Conservation (phyloP, 129 eudicot genomes). For the Calendula officinalis region DNA sequence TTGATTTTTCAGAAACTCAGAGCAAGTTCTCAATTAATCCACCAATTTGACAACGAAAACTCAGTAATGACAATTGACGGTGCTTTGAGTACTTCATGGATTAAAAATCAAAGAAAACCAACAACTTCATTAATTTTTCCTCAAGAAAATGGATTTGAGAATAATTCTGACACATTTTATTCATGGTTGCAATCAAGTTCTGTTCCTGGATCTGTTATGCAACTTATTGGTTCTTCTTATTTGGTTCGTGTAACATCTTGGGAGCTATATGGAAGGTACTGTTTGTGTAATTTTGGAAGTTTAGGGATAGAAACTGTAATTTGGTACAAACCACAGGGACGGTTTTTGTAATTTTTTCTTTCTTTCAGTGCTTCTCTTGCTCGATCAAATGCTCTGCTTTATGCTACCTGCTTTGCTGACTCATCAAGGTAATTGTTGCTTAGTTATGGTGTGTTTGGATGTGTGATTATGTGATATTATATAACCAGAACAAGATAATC, state of each 20-base stretch:
- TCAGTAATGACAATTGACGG: constrained; percentile 65
- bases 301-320: too few relatives aligned
- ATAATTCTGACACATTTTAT: constrained; percentile 38
- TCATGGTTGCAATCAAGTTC: constrained; percentile 84
- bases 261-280: constrained; percentile 96
- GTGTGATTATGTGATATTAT: too few relatives aligned
- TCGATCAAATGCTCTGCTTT: constrained; percentile 68
- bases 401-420: constrained; percentile 82
- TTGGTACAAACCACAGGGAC: too few relatives aligned
- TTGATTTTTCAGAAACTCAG: constrained; percentile 59
- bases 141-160: constrained; percentile 53
- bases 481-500: too few relatives aligned
- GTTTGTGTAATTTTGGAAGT: too few relatives aligned
- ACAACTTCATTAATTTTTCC: constrained; percentile 50
- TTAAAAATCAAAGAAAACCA: constrained; percentile 65
- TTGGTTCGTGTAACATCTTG: constrained; percentile 89
- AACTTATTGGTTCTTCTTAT: constrained; percentile 82
- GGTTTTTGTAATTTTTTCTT: not conserved
- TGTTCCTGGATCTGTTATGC: constrained; percentile 80
- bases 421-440: constrained; percentile 64
- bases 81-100: constrained; percentile 79
- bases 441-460: too few relatives aligned
- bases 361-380: constrained; percentile 72
- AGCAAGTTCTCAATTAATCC: constrained; percentile 65
- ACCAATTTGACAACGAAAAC: constrained; percentile 62